Evolutionary conservation across 2,329 filamentous ascomycete species (phyloP).

Genomic region (Beauveria scarabaeidicola): DNA sequence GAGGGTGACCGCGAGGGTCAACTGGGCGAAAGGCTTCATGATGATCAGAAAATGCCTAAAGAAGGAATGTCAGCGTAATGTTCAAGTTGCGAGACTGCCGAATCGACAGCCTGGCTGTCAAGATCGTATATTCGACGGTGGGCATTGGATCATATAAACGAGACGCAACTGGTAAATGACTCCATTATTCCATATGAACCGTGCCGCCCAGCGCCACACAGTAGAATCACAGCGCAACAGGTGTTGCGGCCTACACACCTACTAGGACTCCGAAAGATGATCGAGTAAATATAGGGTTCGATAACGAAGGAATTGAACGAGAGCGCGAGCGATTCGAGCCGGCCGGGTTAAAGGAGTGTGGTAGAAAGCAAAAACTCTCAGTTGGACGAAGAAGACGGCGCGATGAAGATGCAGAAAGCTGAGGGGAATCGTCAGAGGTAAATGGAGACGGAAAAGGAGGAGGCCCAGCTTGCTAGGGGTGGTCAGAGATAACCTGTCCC

Average conservation of each 20-base stretch:
- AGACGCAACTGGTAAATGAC: background rate
- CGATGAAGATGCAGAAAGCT: conserved; percentile 8
- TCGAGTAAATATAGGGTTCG: conserved; percentile 12
- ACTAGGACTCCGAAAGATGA: background rate
- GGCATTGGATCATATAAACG: background rate
- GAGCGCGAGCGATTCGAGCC: conserved; percentile 21
- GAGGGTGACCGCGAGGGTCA: conserved; percentile 44
- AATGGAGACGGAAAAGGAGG: conserved; percentile 6
- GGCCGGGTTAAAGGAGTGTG: conserved; percentile 42
- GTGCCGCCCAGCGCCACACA: background rate
- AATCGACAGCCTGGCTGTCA: background rate
- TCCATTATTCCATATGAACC: background rate
- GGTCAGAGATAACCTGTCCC: too few species aligned
- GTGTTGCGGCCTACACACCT: background rate
- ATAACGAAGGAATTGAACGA: conserved; percentile 21
- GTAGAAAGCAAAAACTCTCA: conserved; percentile 45
- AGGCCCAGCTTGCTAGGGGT: background rate
- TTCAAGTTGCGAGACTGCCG: background rate
- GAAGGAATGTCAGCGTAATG: background rate
- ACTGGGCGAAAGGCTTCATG: conserved; percentile 14
- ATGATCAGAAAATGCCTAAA: background rate
- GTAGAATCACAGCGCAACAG: background rate
- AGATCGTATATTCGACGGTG: background rate
- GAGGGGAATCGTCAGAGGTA: background rate
- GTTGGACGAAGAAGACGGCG: conserved; percentile 35